Conservation (phyloP, 169 alveolate species). For the Theileria parva region DNA sequence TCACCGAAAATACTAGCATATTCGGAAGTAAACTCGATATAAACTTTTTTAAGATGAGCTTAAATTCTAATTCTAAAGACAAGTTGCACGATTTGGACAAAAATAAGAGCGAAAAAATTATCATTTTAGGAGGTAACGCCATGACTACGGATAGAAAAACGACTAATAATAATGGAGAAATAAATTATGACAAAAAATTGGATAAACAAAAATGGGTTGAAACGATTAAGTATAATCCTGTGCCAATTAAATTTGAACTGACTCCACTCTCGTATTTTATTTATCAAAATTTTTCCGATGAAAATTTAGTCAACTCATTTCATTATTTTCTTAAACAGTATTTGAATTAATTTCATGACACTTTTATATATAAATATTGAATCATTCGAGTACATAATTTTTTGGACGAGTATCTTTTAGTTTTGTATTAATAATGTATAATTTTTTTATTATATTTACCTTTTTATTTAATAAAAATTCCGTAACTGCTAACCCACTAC, state of each 20-base stretch:
- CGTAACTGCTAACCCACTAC: background rate
- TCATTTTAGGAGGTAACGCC: constrained; percentile 59
- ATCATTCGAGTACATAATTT: background rate
- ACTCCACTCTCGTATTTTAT: constrained; percentile 53
- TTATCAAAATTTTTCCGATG: constrained; percentile 4
- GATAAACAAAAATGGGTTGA: constrained; percentile 39
- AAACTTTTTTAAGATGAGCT: background rate
- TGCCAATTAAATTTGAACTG: constrained; percentile 57
- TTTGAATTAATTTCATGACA: background rate
- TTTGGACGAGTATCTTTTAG: background rate
- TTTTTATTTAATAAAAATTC: background rate
- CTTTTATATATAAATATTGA: background rate
- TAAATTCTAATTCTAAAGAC: background rate
- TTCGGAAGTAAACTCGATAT: constrained; percentile 6
- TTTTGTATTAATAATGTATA: background rate
- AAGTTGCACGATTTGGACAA: background rate
- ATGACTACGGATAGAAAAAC: background rate
- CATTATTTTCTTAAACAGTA: background rate
- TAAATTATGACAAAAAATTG: background rate
- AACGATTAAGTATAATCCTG: constrained; percentile 41
- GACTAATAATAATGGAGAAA: background rate
- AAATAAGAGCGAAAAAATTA: constrained; percentile 12
- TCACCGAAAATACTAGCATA: background rate
- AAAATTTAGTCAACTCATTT: background rate
- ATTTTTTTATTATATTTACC: background rate